Percentiles rank a stretch among this genome's conserved stretches.
These are phyloP conservation scores for Aureobasidium lini DNA, from an alignment of 2,329 filamentous ascomycete genomes.

Conservation along the genomic window DNA sequence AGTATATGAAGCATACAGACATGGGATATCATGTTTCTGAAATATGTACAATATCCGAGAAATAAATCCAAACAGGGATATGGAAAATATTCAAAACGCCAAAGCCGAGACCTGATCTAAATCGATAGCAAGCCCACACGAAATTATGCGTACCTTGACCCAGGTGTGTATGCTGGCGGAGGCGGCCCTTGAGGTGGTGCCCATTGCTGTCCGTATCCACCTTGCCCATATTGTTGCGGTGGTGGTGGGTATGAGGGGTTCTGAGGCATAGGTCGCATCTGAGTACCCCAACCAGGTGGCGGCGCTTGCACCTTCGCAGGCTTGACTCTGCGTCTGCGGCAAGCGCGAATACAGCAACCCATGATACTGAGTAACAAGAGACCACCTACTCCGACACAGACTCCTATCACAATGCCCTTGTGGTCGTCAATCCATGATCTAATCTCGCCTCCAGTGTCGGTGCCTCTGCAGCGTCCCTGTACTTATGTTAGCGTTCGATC, in stretches of 20 bases:
- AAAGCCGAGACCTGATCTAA: background rate
- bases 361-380: conserved; percentile 63
- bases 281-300: conserved; percentile 17
- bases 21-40: background rate
- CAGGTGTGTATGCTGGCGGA: conserved; percentile 1
- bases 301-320: conserved; percentile 6
- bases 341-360: conserved; percentile 54
- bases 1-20: background rate
- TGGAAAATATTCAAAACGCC: background rate
- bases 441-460: conserved; percentile 62
- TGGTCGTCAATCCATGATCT: conserved; percentile 68
- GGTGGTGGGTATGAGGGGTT: background rate
- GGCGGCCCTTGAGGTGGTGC: background rate
- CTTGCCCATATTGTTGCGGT: background rate
- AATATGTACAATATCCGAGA: background rate
- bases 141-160: conserved; percentile 1
- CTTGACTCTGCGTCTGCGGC: conserved; percentile 31
- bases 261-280: conserved; percentile 6
- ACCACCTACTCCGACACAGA: conserved; percentile 63
- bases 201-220: background rate
- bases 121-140: background rate
- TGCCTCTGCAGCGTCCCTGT: conserved; percentile 65
- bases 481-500: conserved; percentile 1
- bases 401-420: conserved; percentile 73
- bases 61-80: background rate